Evolutionary conservation across 2,329 filamentous ascomycete genomes (phyloP).

Genomic region (Cladophialophora psammophila): DNA sequence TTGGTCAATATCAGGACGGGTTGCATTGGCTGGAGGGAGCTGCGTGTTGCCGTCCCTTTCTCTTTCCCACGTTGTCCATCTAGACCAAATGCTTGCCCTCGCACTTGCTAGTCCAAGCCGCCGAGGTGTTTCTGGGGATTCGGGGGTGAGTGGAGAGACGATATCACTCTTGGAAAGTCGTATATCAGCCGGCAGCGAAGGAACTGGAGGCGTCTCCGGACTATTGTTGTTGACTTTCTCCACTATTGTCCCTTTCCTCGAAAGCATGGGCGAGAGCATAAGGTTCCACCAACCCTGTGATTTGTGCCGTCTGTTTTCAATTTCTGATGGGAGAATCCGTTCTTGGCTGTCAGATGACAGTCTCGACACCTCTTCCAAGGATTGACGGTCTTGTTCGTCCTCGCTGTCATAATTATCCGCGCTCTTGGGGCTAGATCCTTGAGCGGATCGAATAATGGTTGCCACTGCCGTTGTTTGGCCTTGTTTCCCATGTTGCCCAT

Average conservation of each 20-base stretch:
- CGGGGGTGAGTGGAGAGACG: constrained; percentile 41
- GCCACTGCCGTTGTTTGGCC: constrained; percentile 10
- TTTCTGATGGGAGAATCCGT: constrained; percentile 42
- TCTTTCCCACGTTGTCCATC: constrained; percentile 41
- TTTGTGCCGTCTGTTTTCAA: constrained; percentile 46
- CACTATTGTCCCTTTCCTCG: constrained; percentile 48
- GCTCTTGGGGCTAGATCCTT: background rate
- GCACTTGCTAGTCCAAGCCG: constrained; percentile 37
- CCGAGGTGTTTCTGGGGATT: constrained; percentile 47
- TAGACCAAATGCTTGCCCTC: constrained; percentile 39
- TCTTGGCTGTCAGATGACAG: constrained; percentile 44
- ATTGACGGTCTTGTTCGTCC: constrained; percentile 15
- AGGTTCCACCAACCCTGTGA: constrained; percentile 61
- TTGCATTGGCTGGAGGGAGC: background rate
- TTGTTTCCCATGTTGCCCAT: background rate
- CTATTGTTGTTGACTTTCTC: constrained; percentile 39
- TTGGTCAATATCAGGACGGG: background rate
- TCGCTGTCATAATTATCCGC: constrained; percentile 3
- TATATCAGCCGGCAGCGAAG: constrained; percentile 20
- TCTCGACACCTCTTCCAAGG: constrained; percentile 14
- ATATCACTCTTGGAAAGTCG: constrained; percentile 17
- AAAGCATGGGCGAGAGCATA: constrained; percentile 54
- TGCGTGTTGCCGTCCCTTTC: constrained; percentile 21
- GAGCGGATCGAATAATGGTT: background rate
- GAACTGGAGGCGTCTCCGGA: constrained; percentile 27